Evolutionary conservation across 306 rosid species (phyloP), one percentile per base, ranked within the genome.

Genomic region (Datisca glomerata): DNA sequence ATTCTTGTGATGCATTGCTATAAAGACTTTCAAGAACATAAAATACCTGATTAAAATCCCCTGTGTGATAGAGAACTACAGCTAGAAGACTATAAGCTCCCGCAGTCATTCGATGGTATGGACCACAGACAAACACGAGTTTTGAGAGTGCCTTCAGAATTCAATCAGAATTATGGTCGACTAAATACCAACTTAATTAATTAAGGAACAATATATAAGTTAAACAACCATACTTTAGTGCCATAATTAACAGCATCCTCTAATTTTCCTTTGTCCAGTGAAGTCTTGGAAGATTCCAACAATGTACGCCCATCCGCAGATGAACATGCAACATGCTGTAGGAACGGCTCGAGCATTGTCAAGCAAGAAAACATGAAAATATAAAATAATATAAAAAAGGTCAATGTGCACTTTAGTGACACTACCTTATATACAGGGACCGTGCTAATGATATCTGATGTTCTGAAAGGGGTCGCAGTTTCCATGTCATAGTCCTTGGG

Each of bases 1-100:
- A 28, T 28, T 8, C 33, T 6, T 28, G 33, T 28, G 33, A 3
- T 28, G 33, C 7, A 27, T 27, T 4, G 3, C 11, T 28, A 28
- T 28, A 53, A 54, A 12, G 32, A 24, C 47, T 51, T 17, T 19
- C 9, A 25, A 19, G 41, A 12, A 8, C 38, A 34, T 49, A 65
- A 34, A 42, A n/a, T 43, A 76, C 96, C 93, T 89, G 97, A 74
- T 89, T 89, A 49, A 89, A 89, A 64, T 89, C 97, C 39, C 97
- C 97, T 11, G 97, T 89, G 57, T 89, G 97, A 68, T 89, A 83
- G 49, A 89, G 63, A 40, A 89, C 97, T 49, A 89, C 97, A 34
- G 97, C 97, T 56, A 89, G 72, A 48, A 89, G 97, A 66, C 97
- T 89, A 49, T 89, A 89, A 37, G 97, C 97, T 50, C 97, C 97